Evolutionary conservation across 1,139 yeast species (phyloP).

Genomic region (Torulaspora globosa): DNA sequence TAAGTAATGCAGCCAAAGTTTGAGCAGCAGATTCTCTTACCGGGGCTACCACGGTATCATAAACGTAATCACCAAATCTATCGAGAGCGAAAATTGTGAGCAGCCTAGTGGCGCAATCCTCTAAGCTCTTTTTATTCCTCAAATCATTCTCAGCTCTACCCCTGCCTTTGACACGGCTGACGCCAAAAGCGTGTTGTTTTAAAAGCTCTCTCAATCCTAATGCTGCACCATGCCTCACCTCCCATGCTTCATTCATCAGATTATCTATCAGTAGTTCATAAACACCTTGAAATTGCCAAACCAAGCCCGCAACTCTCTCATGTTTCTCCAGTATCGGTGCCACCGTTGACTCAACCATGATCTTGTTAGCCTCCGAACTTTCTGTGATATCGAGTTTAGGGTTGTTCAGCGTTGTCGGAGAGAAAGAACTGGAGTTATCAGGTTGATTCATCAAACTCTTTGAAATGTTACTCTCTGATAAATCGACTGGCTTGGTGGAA

Average conservation of each 20-base stretch:
- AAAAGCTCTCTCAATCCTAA: slow-evolving; percentile 86
- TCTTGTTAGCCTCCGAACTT: slow-evolving; percentile 73
- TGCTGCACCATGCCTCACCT: slow-evolving; percentile 92
- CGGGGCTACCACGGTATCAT: slow-evolving; percentile 98
- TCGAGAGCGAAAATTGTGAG: slow-evolving; percentile 88
- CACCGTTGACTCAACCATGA: slow-evolving; percentile 77
- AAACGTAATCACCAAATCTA: slow-evolving; percentile 93
- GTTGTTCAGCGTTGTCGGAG: slow-evolving; percentile 24
- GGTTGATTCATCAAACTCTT: slow-evolving; percentile 42
- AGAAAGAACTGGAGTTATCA: slow-evolving; percentile 14
- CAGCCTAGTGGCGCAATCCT: slow-evolving; percentile 82
- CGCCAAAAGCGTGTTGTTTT: slow-evolving; percentile 78
- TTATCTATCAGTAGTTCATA: slow-evolving; percentile 78
- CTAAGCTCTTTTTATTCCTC: slow-evolving; percentile 67
- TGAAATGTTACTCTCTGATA: slow-evolving; percentile 74
- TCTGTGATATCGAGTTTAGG: slow-evolving; percentile 60
- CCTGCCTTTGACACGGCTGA: slow-evolving; percentile 74
- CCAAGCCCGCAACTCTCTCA: slow-evolving; percentile 68
- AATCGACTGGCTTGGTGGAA: slow-evolving; percentile 60
- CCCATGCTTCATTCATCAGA: slow-evolving; percentile 86
- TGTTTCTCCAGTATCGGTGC: slow-evolving; percentile 73
- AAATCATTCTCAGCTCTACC: slow-evolving; percentile 56
- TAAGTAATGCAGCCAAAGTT: slow-evolving; percentile 79
- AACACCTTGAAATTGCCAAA: slow-evolving; percentile 98
- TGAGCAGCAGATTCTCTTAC: slow-evolving; percentile 97